Evolutionary conservation across 495 filamentous ascomycete genomes (phyloP).

Genomic region (Ramalina peruviana): DNA sequence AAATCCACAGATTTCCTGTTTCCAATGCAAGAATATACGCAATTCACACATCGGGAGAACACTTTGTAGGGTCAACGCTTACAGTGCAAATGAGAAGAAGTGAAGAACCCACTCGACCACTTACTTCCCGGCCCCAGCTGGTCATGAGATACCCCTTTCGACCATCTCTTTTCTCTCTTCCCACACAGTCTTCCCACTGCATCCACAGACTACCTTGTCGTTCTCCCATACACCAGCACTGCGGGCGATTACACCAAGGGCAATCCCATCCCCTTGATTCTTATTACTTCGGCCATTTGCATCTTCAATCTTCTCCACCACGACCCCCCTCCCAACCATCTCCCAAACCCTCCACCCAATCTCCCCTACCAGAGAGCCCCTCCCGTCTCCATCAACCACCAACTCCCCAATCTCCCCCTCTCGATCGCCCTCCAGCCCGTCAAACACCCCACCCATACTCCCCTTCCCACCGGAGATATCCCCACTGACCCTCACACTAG

Average conservation of each 20-base stretch:
- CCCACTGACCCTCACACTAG: slow-evolving; percentile 72
- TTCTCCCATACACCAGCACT: slow-evolving; percentile 98
- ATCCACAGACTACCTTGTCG: slow-evolving; percentile 90
- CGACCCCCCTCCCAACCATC: slow-evolving; percentile 81
- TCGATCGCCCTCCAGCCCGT: slow-evolving; percentile 35
- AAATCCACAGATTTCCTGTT: too few species aligned
- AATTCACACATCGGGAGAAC: too few species aligned
- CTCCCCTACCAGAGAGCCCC: slow-evolving; percentile 66
- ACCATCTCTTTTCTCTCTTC: slow-evolving; percentile 88
- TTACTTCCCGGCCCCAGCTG: too few species aligned
- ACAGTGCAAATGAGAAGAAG: too few species aligned
- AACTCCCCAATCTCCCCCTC: slow-evolving; percentile 64
- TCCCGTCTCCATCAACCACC: slow-evolving; percentile 45
- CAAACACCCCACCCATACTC: slow-evolving; percentile 67
- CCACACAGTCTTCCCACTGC: slow-evolving; percentile 96
- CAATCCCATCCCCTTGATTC: slow-evolving; percentile 49
- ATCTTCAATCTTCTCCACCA: slow-evolving; percentile 45
- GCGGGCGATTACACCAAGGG: slow-evolving; percentile 85
- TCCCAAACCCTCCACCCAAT: slow-evolving; percentile 82
- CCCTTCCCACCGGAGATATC: slow-evolving; percentile 73
- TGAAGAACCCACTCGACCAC: too few species aligned
- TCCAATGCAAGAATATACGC: too few species aligned
- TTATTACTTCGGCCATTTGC: slow-evolving; percentile 25
- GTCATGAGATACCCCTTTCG: slow-evolving; percentile 64
- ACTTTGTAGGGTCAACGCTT: too few species aligned